Base-by-base conservation (phyloP, 2,329 filamentous ascomycete species). In the Septoria petroselini region DNA sequence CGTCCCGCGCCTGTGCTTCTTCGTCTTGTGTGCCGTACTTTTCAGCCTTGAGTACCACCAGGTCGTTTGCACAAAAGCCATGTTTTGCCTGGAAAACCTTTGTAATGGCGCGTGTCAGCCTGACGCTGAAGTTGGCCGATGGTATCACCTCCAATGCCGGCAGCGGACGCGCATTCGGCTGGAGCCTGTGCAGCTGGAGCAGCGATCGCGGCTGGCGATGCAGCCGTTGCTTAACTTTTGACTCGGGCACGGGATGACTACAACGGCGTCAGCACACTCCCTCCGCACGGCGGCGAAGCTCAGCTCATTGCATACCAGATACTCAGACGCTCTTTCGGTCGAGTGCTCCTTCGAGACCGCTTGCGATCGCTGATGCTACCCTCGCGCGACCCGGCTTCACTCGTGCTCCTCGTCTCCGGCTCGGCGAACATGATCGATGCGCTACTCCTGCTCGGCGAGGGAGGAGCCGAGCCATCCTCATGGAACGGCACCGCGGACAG, bases 61-160 rank as follows among this genome's bases (percentile, higher is more conserved):
- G 72, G 65, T 91, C 86, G 55, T 85, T 81, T 17, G 80, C 75
- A 25, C 83, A 80, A 3, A 91, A 71, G 47, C 81, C 76, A 38
- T 81, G 79, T 60, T 81, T 82, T 17, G 78, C 77, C 44, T 78
- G 76, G 60, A 86, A 84, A 41, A 86, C 75, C 5, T 79, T 77
- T 0, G 84, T 81, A 54, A 84, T 84, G 5, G 76, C 76, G 61
- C 81, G 79, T 2, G 77, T 73, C 18, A 86, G 69, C 14, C 76
- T 75, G 4, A 82, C 78, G 17, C 82, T 76, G 50, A 81, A 81
- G 57, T 76, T 74, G 44, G 54, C 71, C 51, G 59, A 64, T 0
- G 86, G 85, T 34, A 89, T 77, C n/a, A 88, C 80, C 59, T 91
- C 86, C 56, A 88, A 82, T 3, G 81, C 78, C 1, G 86, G 86